Evolutionary conservation across 345 rosid species (phyloP).

Genomic region (Hibiscus syriacus): DNA sequence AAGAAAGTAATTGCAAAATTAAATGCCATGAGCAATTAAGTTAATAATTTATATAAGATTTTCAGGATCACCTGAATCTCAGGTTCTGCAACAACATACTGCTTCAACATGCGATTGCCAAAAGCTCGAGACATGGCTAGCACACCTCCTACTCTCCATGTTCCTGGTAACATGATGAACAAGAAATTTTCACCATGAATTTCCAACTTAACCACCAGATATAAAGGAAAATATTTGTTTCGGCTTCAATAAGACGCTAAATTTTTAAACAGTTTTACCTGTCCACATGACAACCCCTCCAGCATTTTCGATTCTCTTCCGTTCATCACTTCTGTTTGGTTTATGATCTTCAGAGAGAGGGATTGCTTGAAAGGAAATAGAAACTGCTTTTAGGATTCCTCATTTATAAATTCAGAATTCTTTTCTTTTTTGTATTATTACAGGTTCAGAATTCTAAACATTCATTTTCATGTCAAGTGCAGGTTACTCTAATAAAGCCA

Average conservation of each 20-base stretch:
- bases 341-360: conserved; percentile 97
- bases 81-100: conserved; percentile 94
- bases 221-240: not conserved
- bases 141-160: conserved; percentile 99
- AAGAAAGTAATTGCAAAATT: not conserved
- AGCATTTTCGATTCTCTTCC: conserved; percentile 91
- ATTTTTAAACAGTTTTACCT: conserved; percentile 37
- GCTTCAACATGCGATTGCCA: conserved; percentile 98
- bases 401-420: too few relatives aligned
- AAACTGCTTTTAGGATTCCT: conserved; percentile 8
- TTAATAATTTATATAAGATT: not conserved
- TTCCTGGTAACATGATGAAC: conserved; percentile 45
- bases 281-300: conserved; percentile 99
- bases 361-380: conserved; percentile 45
- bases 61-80: conserved; percentile 75
- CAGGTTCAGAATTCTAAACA: not conserved
- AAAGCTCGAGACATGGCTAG: conserved; percentile 98
- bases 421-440: too few relatives aligned
- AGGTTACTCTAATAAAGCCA: not conserved
- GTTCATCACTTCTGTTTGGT: conserved; percentile 94
- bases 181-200: not conserved
- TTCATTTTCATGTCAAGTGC: not conserved
- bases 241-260: not conserved
- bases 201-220: not conserved
- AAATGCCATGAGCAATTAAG: not conserved